phyloP scores from a whole-genome alignment of 2,329 filamentous ascomycete species.

The Aspergillus pseudotamarii region DNA sequence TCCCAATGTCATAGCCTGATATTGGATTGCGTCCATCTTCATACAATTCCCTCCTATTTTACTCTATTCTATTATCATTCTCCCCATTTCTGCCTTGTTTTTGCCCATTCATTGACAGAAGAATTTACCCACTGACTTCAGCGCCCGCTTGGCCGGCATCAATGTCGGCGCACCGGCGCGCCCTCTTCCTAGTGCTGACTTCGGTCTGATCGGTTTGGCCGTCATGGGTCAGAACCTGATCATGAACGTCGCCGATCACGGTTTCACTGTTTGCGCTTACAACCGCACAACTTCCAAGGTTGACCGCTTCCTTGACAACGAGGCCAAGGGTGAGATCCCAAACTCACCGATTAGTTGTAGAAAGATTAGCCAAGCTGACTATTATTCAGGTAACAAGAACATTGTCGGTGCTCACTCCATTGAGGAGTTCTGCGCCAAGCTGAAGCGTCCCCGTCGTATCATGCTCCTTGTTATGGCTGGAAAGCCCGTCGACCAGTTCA shows the following conservation, averaged over 20 bases:
- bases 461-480: slow-evolving; percentile 99
- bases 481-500: slow-evolving; percentile 97
- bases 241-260: slow-evolving; percentile 84
- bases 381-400: slow-evolving; percentile 77
- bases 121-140: slow-evolving; percentile 53
- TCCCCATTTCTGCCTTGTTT: neutral
- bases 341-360: neutral
- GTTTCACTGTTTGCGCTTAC: slow-evolving; percentile 96
- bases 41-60: neutral
- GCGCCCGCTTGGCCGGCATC: slow-evolving; percentile 74
- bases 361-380: neutral
- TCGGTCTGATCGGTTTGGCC: slow-evolving; percentile 89
- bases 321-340: slow-evolving; percentile 71
- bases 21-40: slow-evolving; percentile 8
- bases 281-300: slow-evolving; percentile 99
- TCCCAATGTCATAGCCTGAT: neutral
- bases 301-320: slow-evolving; percentile 87
- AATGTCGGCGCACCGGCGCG: slow-evolving; percentile 67
- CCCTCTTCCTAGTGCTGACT: slow-evolving; percentile 69
- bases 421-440: slow-evolving; percentile 93
- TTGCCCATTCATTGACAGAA: slow-evolving; percentile 33
- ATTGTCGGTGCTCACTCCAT: slow-evolving; percentile 91
- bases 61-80: neutral
- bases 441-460: slow-evolving; percentile 94
- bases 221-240: slow-evolving; percentile 91